Evolutionary conservation across 2,329 filamentous ascomycete species (phyloP), one percentile per base, ranked within the genome.

Genomic region (Piedraia hortae): DNA sequence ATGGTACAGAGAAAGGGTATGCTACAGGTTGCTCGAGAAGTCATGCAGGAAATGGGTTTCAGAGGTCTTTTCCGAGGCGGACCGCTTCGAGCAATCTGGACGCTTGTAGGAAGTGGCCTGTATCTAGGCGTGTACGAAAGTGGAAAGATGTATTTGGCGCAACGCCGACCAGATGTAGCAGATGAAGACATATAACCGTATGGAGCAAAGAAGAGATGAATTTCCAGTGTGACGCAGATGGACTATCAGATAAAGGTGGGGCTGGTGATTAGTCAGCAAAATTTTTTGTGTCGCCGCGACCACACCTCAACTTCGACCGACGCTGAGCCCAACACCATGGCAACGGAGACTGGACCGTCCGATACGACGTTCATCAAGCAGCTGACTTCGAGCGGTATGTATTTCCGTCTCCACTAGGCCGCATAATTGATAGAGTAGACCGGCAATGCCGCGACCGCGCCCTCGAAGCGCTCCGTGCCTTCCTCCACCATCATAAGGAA

Each of bases 121-220:
- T 90, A 90, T 51, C 48, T 90, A 18, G 74, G 75, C 12, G 69
- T 72, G 19, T 90, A 90, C 45, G 78, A 90, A 43, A 67, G 66
- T 31, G 69, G 72, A 6, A 66, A 75, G 37, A 43, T 54, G 6
- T 55, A 48, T 30, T 27, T 56, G 17, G 52, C 51, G 2, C 37
- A n/a, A n/a, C n/a, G n/a, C n/a, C n/a, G n/a, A n/a, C n/a, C n/a
- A n/a, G n/a, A n/a, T n/a, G n/a, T n/a, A n/a, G n/a, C n/a, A n/a
- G n/a, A n/a, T n/a, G n/a, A n/a, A n/a, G n/a, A n/a, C n/a, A n/a
- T n/a, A n/a, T n/a, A n/a, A n/a, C n/a, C n/a, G n/a, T n/a, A n/a
- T n/a, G n/a, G n/a, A n/a, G n/a, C n/a, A n/a, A n/a, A n/a, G n/a
- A n/a, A n/a, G n/a, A n/a, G n/a, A n/a, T n/a, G n/a, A n/a, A n/a